Evolutionary conservation across 345 rosid genomes (phyloP).

Genomic region (Camelina laxa): DNA sequence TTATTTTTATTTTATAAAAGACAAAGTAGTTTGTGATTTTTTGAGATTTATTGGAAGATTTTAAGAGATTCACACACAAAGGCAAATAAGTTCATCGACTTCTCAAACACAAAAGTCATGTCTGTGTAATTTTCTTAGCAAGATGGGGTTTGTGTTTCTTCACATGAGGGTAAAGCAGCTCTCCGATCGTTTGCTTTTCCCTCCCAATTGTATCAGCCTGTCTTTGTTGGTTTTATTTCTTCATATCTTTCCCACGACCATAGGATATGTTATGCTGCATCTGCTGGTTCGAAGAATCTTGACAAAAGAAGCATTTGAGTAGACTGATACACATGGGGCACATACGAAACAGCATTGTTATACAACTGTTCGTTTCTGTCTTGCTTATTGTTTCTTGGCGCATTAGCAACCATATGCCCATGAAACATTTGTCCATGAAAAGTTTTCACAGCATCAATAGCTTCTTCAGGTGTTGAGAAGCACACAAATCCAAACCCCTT

Average conservation of each 20-base stretch:
- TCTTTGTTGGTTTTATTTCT: slow-evolving; percentile 46
- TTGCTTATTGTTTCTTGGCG: slow-evolving; percentile 58
- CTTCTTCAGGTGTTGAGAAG: slow-evolving; percentile 73
- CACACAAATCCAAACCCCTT: slow-evolving; percentile 84
- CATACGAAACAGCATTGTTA: slow-evolving; percentile 50
- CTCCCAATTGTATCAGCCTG: slow-evolving; percentile 57
- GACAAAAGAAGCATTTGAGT: slow-evolving; percentile 45
- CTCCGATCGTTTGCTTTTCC: slow-evolving; percentile 71
- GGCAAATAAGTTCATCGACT: too few species aligned
- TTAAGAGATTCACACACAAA: too few species aligned
- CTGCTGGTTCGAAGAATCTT: slow-evolving; percentile 55
- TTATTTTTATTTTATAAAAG: too few species aligned
- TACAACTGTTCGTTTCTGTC: slow-evolving; percentile 54
- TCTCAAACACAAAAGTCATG: too few species aligned
- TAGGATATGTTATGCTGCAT: slow-evolving; percentile 50
- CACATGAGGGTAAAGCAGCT: slow-evolving; percentile 66
- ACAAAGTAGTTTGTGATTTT: too few species aligned
- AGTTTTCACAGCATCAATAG: slow-evolving; percentile 56
- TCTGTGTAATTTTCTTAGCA: too few species aligned
- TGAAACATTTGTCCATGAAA: slow-evolving; percentile 66
- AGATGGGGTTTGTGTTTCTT: slow-evolving; percentile 61
- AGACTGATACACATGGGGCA: slow-evolving; percentile 54
- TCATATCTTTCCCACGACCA: slow-evolving; percentile 49
- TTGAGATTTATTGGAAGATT: too few species aligned
- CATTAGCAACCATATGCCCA: slow-evolving; percentile 51